Conservation (phyloP, 2,329 filamentous ascomycete species). For the Aspergillus aculeatus region DNA sequence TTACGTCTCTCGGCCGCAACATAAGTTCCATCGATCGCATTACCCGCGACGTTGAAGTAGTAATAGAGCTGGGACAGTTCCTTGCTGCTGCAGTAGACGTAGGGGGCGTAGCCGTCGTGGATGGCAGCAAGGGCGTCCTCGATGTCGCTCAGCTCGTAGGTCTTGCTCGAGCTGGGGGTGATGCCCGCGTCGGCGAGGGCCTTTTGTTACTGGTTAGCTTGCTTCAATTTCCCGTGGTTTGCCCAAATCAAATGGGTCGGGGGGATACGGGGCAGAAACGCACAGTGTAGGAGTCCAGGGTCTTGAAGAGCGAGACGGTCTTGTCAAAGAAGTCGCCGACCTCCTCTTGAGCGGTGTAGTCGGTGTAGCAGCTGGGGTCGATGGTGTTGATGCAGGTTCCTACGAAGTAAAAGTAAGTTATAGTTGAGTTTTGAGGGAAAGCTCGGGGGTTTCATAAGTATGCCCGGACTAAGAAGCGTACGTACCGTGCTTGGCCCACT, state of each 20-base stretch:
- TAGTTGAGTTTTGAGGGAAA: too few relatives aligned
- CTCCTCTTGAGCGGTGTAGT: conserved; percentile 55
- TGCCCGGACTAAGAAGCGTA: not conserved
- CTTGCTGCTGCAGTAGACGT: conserved; percentile 51
- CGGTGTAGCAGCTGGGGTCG: conserved; percentile 61
- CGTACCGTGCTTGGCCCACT: conserved; percentile 67
- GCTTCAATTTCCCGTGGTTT: not conserved
- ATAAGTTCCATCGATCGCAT: conserved; percentile 61
- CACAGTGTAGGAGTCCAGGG: conserved; percentile 54
- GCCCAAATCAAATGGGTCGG: not conserved
- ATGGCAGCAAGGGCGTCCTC: conserved; percentile 50
- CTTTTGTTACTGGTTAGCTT: conserved; percentile 19
- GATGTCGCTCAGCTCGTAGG: conserved; percentile 54
- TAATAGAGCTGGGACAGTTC: conserved; percentile 58
- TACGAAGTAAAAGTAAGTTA: not conserved
- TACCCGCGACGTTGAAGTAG: conserved; percentile 52
- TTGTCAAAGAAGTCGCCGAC: conserved; percentile 59
- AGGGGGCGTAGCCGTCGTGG: conserved; percentile 50
- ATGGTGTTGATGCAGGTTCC: conserved; percentile 70
- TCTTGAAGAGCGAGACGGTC: conserved; percentile 56
- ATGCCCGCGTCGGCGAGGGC: conserved; percentile 58
- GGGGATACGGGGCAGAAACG: not conserved
- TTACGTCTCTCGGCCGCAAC: conserved; percentile 53
- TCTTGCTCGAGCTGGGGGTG: conserved; percentile 48
- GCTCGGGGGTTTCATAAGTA: too few relatives aligned